These are phyloP conservation scores for Buddleja alternifolia DNA, from an alignment of 257 asterid genomes.

Conservation along the genomic window DNA sequence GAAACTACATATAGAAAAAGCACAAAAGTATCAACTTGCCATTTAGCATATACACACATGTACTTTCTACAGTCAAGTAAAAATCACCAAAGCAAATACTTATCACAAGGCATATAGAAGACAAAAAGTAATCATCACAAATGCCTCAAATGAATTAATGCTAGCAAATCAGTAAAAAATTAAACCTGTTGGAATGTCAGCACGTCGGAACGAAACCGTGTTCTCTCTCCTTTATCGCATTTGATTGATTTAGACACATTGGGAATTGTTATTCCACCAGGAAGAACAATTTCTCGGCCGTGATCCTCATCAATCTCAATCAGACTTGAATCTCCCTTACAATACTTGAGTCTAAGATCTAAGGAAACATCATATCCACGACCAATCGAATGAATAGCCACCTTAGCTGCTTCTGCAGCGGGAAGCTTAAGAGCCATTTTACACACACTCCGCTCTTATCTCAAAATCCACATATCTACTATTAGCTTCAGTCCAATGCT, in stretches of 20 bases:
- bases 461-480: slow-evolving; percentile 20
- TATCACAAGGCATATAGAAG: neutral
- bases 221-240: slow-evolving; percentile 96
- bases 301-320: slow-evolving; percentile 77
- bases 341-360: slow-evolving; percentile 89
- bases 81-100: slow-evolving; percentile 13
- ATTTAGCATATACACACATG: slow-evolving; percentile 7
- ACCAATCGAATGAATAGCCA: slow-evolving; percentile 91
- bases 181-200: slow-evolving; percentile 92
- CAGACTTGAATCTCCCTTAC: slow-evolving; percentile 83
- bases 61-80: slow-evolving; percentile 7
- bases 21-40: slow-evolving; percentile 16
- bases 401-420: slow-evolving; percentile 83
- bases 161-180: slow-evolving; percentile 16
- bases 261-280: slow-evolving; percentile 73
- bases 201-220: slow-evolving; percentile 85
- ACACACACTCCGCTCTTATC: slow-evolving; percentile 32
- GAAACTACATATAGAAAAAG: slow-evolving; percentile 1
- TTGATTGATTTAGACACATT: slow-evolving; percentile 82
- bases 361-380: slow-evolving; percentile 84
- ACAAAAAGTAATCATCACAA: neutral
- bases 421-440: slow-evolving; percentile 85
- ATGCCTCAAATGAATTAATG: neutral
- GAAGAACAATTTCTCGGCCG: slow-evolving; percentile 81
- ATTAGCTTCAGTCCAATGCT: neutral